Base-by-base conservation (phyloP, 2,329 filamentous ascomycete genomes). In the Microsporum canis region DNA sequence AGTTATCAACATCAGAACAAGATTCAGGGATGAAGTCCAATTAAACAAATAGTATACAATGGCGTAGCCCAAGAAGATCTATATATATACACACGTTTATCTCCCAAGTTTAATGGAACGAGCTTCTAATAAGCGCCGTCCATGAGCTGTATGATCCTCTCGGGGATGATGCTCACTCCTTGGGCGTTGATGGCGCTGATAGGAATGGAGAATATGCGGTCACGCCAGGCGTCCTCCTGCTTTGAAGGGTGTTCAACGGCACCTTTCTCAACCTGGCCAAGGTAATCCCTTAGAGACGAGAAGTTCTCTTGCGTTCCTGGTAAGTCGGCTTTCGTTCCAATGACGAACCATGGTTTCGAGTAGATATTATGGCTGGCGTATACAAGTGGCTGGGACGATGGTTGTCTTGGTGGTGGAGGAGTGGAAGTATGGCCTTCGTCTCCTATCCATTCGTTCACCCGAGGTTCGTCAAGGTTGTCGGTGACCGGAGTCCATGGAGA, bases 281-380 rank as follows among this genome's bases (percentile, higher is more conserved):
- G 75, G 73, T 96, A 96, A 6, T 76, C 75, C 66, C 85, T 84
- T 66, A 99, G 76, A 58, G 77, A 74, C 39, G 73, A 75, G 71
- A 89, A 99, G 70, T 94, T 95, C 29, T 84, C 82, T 71, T 91
- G 83, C 1, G 94, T 95, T 2, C 82, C 82, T 2, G 86, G 83
- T 60, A 95, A 72, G 71, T 97, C 92, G 0, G 89, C 91, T 75
- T 97, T 97, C 23, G 91, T 96, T 0, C 89, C 92, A 49, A 96
- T 85, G 3, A 96, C 91, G 69, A 95, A 94, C 94, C 94, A 99
- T 0, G 94, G 91, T 76, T 99, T 99, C 38, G 83, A 84, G n/a
- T 88, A 88, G 66, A 97, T 95, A 45, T 87, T 84, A n/a, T 88
- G 79, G 38, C 82, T 72, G 29, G 75, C 78, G 57, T 6, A 45